Conservation (phyloP, 2,329 filamentous ascomycete genomes). For the Laburnicola sp. region DNA sequence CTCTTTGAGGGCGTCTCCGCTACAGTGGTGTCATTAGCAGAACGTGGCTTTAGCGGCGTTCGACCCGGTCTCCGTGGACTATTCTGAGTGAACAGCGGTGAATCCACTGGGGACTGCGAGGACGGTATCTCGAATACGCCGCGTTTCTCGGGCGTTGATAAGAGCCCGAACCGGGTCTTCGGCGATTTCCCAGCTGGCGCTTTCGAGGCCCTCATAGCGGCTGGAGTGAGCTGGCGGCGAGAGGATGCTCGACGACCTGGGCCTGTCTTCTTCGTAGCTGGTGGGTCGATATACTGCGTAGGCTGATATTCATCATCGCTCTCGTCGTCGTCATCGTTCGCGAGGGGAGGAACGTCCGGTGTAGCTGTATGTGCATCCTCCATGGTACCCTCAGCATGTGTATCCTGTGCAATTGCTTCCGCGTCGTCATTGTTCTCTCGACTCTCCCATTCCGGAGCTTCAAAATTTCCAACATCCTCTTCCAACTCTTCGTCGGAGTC, state of each 20-base stretch:
- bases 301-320: constrained; percentile 33
- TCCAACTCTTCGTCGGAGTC: constrained; percentile 25
- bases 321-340: constrained; percentile 6
- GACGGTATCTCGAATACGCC: constrained; percentile 38
- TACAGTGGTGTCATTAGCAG: constrained; percentile 32
- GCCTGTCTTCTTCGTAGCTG: constrained; percentile 17
- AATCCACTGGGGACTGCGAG: constrained; percentile 41
- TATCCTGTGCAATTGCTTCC: not conserved
- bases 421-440: constrained; percentile 13
- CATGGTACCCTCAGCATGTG: constrained; percentile 17
- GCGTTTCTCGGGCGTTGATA: constrained; percentile 40
- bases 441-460: constrained; percentile 19
- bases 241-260: constrained; percentile 10
- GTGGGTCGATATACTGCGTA: constrained; percentile 33
- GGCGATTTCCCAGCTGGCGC: not conserved
- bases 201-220: not conserved
- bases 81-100: constrained; percentile 32
- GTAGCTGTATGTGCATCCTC: not conserved
- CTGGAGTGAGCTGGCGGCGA: not conserved
- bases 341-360: not conserved
- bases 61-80: constrained; percentile 24
- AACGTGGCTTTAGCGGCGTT: constrained; percentile 21
- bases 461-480: constrained; percentile 19
- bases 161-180: constrained; percentile 31
- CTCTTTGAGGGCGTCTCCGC: constrained; percentile 31